phyloP scores from a whole-genome alignment of 441 rosid species.

The Gossypium davidsonii region DNA sequence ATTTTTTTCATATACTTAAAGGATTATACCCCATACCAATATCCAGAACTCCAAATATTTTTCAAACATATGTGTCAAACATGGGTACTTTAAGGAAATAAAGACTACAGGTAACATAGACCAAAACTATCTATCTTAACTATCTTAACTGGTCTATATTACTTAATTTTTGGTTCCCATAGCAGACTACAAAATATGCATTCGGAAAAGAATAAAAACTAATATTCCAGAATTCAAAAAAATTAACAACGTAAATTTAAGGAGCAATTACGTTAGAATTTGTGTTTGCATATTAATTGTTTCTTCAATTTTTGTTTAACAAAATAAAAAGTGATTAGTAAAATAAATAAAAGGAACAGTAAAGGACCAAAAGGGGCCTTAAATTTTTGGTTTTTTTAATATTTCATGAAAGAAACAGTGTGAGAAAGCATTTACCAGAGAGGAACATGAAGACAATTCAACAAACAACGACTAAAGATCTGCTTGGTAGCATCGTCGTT shows the following conservation, averaged over 20 bases:
- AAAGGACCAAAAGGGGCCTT: background rate
- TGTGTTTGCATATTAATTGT: background rate
- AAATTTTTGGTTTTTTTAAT: background rate
- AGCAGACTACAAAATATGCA: background rate
- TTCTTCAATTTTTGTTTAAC: background rate
- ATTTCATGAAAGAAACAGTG: background rate
- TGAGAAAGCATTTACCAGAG: conserved; percentile 51
- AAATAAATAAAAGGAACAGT: background rate
- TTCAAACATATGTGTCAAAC: no score
- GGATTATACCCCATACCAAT: no score
- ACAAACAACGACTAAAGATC: conserved; percentile 84
- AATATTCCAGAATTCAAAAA: background rate
- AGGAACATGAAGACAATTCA: conserved; percentile 89
- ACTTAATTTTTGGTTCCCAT: background rate
- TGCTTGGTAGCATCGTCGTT: conserved; percentile 86
- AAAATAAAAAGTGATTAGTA: background rate
- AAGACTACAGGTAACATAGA: no score
- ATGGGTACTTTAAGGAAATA: no score
- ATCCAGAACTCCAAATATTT: no score
- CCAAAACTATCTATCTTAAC: no score
- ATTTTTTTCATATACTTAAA: no score
- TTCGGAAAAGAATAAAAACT: background rate
- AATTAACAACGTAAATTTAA: background rate
- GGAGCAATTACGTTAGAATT: background rate
- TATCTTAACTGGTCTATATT: background rate